Conservation (phyloP, 2,329 filamentous ascomycete species). For the Microdochium nivale region DNA sequence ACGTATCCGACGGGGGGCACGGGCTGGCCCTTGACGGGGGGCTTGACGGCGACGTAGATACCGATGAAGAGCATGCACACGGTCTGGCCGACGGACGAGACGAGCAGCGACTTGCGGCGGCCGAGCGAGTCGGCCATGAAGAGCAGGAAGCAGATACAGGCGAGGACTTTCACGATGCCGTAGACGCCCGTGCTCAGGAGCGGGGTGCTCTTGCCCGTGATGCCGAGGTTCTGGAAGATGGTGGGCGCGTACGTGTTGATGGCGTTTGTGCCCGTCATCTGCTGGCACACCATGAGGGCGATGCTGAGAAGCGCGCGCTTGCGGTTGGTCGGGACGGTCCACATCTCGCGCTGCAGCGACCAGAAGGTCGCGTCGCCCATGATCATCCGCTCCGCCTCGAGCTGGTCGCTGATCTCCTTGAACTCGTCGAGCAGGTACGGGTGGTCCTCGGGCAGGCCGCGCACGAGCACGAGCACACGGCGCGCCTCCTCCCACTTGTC, state of each 20-base stretch:
- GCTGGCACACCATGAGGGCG: conserved; percentile 56
- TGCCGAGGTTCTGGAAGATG: conserved; percentile 23
- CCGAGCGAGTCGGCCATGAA: conserved; percentile 54
- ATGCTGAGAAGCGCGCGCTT: conserved; percentile 58
- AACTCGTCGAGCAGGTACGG: conserved; percentile 51
- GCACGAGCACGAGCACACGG: conserved; percentile 42
- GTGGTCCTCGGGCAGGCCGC: conserved; percentile 42
- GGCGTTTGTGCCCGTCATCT: conserved; percentile 53
- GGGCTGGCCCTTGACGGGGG: conserved; percentile 35
- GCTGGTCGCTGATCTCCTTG: conserved; percentile 49
- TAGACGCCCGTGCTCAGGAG: conserved; percentile 57
- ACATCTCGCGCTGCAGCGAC: conserved; percentile 58
- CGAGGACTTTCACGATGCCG: conserved; percentile 53
- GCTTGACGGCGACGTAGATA: conserved; percentile 51
- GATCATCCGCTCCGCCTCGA: conserved; percentile 53
- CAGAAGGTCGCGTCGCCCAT: conserved; percentile 41
- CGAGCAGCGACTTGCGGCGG: conserved; percentile 43
- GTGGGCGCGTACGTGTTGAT: conserved; percentile 24
- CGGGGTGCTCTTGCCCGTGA: conserved; percentile 36
- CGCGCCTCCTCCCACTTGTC: conserved; percentile 57
- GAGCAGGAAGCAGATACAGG: conserved; percentile 46
- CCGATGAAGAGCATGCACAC: conserved; percentile 58
- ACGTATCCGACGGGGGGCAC: conserved; percentile 56
- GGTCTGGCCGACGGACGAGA: conserved; percentile 51
- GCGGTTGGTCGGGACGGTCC: conserved; percentile 49